phyloP scores from a whole-genome alignment of 2,329 filamentous ascomycete species.

The Talaromyces sp. region DNA sequence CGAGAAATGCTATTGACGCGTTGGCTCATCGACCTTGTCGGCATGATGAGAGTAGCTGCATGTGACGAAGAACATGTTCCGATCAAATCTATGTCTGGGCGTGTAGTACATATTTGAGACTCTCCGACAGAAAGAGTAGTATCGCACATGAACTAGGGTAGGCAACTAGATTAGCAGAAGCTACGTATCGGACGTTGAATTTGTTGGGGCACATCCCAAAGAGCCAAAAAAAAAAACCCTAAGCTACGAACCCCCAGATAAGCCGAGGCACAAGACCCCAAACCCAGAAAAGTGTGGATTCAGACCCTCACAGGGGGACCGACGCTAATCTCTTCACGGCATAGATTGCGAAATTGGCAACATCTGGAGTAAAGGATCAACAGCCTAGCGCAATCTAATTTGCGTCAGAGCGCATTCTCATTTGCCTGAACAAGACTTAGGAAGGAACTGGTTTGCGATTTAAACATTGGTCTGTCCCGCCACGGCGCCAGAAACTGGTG shows the following conservation, averaged over 20 bases:
- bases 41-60: background rate
- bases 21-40: background rate
- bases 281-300: background rate
- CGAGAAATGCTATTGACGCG: background rate
- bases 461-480: background rate
- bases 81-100: too few relatives aligned
- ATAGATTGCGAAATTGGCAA: background rate
- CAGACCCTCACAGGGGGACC: background rate
- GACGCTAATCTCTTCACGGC: background rate
- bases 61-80: background rate
- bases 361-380: slow-evolving; percentile 1
- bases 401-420: background rate
- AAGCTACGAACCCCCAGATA: background rate
- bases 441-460: background rate
- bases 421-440: background rate
- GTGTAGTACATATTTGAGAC: background rate
- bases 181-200: background rate
- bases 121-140: background rate
- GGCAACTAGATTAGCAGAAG: background rate
- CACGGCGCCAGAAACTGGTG: background rate
- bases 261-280: background rate
- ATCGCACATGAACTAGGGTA: background rate
- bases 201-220: background rate
- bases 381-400: background rate
- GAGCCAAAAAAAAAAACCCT: background rate